Evolutionary conservation across 1,139 yeast species (phyloP).

Genomic region (Hanseniaspora uvarum): DNA sequence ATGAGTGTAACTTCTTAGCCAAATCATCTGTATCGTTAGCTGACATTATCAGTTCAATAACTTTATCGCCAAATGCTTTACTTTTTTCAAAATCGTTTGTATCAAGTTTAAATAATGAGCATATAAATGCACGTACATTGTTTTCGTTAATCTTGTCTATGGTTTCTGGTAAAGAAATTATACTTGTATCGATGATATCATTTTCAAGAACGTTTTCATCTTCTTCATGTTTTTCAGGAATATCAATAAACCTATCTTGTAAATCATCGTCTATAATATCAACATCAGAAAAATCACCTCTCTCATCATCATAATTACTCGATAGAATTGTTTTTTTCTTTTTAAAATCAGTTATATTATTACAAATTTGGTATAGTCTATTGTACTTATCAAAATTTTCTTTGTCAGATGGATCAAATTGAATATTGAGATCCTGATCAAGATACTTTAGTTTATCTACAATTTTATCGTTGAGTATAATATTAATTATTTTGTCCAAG

Average conservation of each 20-base stretch:
- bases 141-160: slow-evolving; percentile 3
- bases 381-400: slow-evolving; percentile 11
- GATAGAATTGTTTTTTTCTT: background rate
- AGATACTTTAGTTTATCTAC: slow-evolving; percentile 11
- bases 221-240: background rate
- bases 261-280: background rate
- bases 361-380: slow-evolving; percentile 9
- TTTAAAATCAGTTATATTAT: slow-evolving; percentile 7
- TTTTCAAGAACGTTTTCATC: background rate
- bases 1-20: slow-evolving; percentile 2
- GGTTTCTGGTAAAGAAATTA: background rate
- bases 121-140: background rate
- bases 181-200: background rate
- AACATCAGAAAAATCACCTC: slow-evolving; percentile 4
- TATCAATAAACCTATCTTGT: background rate
- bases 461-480: slow-evolving; percentile 4
- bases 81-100: background rate
- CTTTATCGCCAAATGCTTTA: background rate
- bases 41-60: background rate
- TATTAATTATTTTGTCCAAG: slow-evolving; percentile 1
- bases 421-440: slow-evolving; percentile 9
- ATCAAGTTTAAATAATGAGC: background rate
- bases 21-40: slow-evolving; percentile 3
- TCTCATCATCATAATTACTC: background rate
- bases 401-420: slow-evolving; percentile 7